Evolutionary conservation across 106 monocot species (phyloP), one percentile per base, ranked within the genome.

Genomic region (Apostasia shenzhenica): DNA sequence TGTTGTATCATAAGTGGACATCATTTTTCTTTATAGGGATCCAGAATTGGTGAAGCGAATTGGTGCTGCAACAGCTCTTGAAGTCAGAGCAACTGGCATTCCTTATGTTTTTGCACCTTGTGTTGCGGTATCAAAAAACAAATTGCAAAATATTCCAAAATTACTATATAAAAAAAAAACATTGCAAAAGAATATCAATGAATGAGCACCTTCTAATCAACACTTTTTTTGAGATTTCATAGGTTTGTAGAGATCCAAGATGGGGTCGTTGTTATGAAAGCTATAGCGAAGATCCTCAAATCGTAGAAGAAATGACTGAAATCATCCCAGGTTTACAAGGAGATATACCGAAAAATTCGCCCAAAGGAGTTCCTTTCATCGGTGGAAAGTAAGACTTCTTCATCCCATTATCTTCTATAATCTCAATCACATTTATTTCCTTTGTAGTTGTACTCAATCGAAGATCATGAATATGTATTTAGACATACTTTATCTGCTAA

Each of bases 191-290:
- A 59, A 59, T 59, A 59, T 59, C 26, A 26, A 26, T 26, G 26
- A 26, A 26, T 41, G 2, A 39, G 1, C 40, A 59, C 41, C 5
- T 40, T 59, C 8, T 39, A 6, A 53, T 59, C 0, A 50, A 47
- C 26, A 54, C n/a, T 64, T 53, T 54, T 56, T 43, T 1, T 38
- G 41, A 41, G 39, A 6, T 72, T 12, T 14, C 8, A 66, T 61
- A 90, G 90, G 90, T 90, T 13, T 90, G 90, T 57, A 78, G 90
- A 67, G 86, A 90, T 70, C 90, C 90, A 41, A 73, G 86, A 55
- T 90, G 90, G 90, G 90, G 90, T 12, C 41, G 90, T 8, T 90
- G 90, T 60, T 90, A 84, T 14, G 86, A 90, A 53, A 90, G 90
- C 71, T 90, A 81, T 61, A 86, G 90, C 48, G 90, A 90, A 69